Conservation (phyloP, 306 rosid species). For the Pachyrhizus erosus region DNA sequence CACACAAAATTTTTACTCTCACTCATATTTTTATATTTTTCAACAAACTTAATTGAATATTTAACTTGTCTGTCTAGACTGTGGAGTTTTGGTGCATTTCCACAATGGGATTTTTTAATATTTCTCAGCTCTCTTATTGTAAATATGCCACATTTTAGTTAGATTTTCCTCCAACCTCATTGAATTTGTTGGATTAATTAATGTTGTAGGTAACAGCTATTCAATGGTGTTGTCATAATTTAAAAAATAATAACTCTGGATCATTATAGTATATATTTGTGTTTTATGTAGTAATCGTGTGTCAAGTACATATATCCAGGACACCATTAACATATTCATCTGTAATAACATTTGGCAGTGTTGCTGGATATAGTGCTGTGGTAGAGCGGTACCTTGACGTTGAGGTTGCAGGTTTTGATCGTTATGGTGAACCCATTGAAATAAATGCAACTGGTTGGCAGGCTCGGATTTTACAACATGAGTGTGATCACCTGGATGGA, state of each 20-base stretch:
- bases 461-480: slow-evolving; percentile 89
- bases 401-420: slow-evolving; percentile 77
- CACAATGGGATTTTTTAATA: background rate
- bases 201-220: slow-evolving; percentile 3
- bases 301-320: background rate
- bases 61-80: no score
- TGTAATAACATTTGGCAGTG: slow-evolving; percentile 53
- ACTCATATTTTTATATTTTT: no score
- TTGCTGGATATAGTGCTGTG: slow-evolving; percentile 61
- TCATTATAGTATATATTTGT: background rate
- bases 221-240: background rate
- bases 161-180: background rate
- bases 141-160: slow-evolving; percentile 2
- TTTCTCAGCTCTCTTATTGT: background rate
- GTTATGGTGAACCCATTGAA: slow-evolving; percentile 61
- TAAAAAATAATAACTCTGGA: background rate
- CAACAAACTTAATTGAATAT: no score
- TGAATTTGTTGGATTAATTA: slow-evolving; percentile 3
- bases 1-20: no score
- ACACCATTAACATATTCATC: slow-evolving; percentile 10
- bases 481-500: slow-evolving; percentile 89
- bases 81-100: background rate
- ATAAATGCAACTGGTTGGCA: slow-evolving; percentile 81
- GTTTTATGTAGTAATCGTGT: slow-evolving; percentile 12
- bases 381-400: slow-evolving; percentile 82